Evolutionary conservation across 441 rosid species (phyloP).

Genomic region (Adansonia grandidieri): DNA sequence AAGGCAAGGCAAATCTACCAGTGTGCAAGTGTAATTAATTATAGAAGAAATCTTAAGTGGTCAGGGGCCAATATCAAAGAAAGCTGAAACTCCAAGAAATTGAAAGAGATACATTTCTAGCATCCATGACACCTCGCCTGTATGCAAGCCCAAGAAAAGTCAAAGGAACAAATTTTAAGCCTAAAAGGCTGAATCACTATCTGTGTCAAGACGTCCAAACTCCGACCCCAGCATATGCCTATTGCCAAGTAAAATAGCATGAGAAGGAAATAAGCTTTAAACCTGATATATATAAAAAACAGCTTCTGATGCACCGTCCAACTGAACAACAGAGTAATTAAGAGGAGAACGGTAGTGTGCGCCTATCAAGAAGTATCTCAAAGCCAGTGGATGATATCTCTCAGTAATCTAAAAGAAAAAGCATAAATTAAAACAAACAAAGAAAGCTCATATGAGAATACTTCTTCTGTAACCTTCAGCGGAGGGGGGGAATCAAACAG

Average conservation of each 20-base stretch:
- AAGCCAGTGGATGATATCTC: conserved; percentile 78
- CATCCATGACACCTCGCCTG: neutral
- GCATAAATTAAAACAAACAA: neutral
- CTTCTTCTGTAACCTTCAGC: neutral
- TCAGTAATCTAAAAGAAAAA: conserved; percentile 57
- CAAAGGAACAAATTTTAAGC: neutral
- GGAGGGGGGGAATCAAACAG: neutral
- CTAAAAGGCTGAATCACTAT: neutral
- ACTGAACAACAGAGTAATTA: conserved; percentile 61
- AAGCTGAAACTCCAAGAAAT: neutral
- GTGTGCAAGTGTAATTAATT: neutral
- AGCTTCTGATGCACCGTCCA: conserved; percentile 76
- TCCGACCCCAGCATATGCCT: neutral
- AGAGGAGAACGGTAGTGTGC: conserved; percentile 90
- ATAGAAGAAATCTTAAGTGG: neutral
- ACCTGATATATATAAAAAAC: conserved; percentile 88
- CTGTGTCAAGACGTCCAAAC: neutral
- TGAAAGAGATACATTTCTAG: neutral
- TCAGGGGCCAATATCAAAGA: neutral
- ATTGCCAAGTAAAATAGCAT: neutral
- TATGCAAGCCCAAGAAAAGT: neutral
- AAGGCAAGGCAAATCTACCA: neutral
- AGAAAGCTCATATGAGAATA: conserved; percentile 19
- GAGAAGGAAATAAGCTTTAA: conserved; percentile 19
- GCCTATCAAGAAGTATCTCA: conserved; percentile 82